A percentile compares a stretch with the other conserved stretches of the same genome.
Conservation (phyloP, 805 yeast species). For the Lachancea meyersii region DNA sequence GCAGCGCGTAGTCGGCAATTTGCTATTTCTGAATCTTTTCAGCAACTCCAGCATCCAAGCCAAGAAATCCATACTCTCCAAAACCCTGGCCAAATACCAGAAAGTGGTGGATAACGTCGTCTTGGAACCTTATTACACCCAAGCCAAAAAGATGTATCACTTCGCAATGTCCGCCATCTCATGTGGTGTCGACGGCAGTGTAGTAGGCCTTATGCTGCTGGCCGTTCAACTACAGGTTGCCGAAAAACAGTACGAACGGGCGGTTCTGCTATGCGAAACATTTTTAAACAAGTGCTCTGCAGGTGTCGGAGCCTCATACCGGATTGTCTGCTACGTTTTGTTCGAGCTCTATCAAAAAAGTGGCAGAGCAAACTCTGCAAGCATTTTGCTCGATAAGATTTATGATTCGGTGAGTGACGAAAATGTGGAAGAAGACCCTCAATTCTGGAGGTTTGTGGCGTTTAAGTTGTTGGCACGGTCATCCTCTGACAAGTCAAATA, state of each 20-base stretch:
- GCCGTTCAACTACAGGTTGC: conserved; percentile 25
- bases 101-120: conserved; percentile 19
- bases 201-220: conserved; percentile 22
- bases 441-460: conserved; percentile 29
- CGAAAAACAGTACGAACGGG: conserved; percentile 28
- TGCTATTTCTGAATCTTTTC: conserved; percentile 23
- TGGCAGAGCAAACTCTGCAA: conserved; percentile 20
- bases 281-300: conserved; percentile 14
- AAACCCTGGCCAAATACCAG: conserved; percentile 21
- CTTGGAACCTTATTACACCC: conserved; percentile 27
- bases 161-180: conserved; percentile 16
- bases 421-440: conserved; percentile 9
- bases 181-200: conserved; percentile 18
- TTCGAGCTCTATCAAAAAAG: conserved; percentile 23
- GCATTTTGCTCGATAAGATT: conserved; percentile 16
- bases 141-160: conserved; percentile 27
- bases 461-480: conserved; percentile 23
- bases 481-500: conserved; percentile 14
- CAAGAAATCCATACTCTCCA: conserved; percentile 18
- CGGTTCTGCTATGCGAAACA: conserved; percentile 24
- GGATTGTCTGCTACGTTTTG: conserved; percentile 18
- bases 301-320: conserved; percentile 3
- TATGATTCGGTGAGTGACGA: background rate
- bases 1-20: conserved; percentile 18
- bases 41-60: conserved; percentile 20